Base-by-base conservation (phyloP, 495 filamentous ascomycete genomes). In the Pyrenula aspistea region DNA sequence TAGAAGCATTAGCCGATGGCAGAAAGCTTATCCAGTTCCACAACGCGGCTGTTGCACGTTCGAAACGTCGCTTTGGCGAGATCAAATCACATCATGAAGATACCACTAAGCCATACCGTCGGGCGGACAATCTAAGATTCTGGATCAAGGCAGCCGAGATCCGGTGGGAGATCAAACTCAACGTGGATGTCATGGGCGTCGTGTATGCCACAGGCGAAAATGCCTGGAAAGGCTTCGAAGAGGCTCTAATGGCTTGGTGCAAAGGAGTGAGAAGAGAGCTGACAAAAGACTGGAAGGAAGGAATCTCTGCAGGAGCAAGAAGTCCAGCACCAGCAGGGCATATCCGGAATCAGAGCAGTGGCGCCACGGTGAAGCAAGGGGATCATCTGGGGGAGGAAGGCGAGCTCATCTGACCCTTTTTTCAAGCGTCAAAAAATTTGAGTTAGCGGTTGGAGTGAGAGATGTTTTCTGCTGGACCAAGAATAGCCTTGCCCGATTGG, bases 81-180 rank as follows among this genome's bases (percentile, higher is more conserved):
- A 97, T 98, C 68, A 88, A 86, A 31, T 76, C 75, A 0, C 95
- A 85, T 67, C 93, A 98, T 63, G 82, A 84, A 12, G 89, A 98
- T 65, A 89, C 91, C 10, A 84, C 81, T 36, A 97, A 97, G 69
- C 94, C 94, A 0, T 98, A 98, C 65, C 86, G 93, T 55, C 82
- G 83, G 55, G 89, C 91, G 0, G 94, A 98, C 54, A 98, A 98
- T 64, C 78, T 98, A 36, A 80, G 89, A 11, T 98, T 83, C 74
- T 98, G 93, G 92, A 77, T 88, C 67, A 98, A 98, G 71, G 94
- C 94, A 20, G 89, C 91, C 3, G 89, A 97, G 71, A 77, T 97
- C 53, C 81, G 93, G 22, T 98, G 91, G 88, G 94, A 97, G 71
- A 80, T 89, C 20, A 81, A 88, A 58, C 75, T 96, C 55, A 83